Evolutionary conservation across 2,329 filamentous ascomycete genomes (phyloP).

Genomic region (Colletotrichum sp.): DNA sequence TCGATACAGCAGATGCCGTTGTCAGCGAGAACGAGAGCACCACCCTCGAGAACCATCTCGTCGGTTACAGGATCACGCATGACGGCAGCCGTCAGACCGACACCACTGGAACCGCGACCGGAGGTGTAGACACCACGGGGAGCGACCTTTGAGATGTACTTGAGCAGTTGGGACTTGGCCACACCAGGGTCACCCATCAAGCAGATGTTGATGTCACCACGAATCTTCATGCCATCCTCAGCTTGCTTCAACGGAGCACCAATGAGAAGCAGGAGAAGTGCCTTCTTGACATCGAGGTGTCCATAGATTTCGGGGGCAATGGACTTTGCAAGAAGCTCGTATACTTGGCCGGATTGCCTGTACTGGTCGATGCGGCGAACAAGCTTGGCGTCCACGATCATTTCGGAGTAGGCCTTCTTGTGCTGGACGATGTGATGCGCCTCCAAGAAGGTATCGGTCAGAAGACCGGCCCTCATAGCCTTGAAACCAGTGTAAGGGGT

Average conservation of each 20-base stretch:
- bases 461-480: conserved; percentile 92
- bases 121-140: conserved; percentile 89
- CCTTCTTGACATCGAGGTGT: conserved; percentile 97
- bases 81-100: conserved; percentile 82
- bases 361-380: conserved; percentile 86
- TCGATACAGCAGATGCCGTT: conserved; percentile 88
- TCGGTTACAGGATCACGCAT: conserved; percentile 86
- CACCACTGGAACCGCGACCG: conserved; percentile 80
- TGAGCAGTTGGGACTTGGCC: conserved; percentile 96
- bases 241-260: conserved; percentile 96
- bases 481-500: conserved; percentile 99
- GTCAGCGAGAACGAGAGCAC: conserved; percentile 79
- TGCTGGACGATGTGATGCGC: conserved; percentile 93
- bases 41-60: conserved; percentile 84
- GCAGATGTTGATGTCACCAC: conserved; percentile 98
- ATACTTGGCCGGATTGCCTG: conserved; percentile 86
- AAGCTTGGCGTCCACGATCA: conserved; percentile 80
- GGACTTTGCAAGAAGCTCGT: conserved; percentile 93
- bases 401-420: conserved; percentile 97
- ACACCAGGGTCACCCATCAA: conserved; percentile 99
- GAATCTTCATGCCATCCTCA: conserved; percentile 98
- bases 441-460: conserved; percentile 97
- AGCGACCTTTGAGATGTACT: conserved; percentile 98
- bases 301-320: conserved; percentile 98
- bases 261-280: conserved; percentile 91